Conservation (phyloP, 202 grass and related monocot genomes). For the Panicum hallii region DNA sequence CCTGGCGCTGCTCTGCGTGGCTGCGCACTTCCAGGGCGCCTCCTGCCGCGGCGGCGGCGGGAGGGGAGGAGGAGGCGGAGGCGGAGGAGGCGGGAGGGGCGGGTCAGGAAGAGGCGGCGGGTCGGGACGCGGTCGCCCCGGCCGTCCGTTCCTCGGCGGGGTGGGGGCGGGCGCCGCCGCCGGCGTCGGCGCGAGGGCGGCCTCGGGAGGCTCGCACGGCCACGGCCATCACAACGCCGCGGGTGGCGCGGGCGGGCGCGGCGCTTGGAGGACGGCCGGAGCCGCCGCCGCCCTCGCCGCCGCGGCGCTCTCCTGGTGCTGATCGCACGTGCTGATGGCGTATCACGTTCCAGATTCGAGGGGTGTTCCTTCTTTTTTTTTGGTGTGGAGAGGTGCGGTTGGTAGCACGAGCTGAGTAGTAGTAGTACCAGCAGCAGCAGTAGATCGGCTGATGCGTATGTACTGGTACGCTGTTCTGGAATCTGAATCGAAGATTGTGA, state of each 20-base stretch:
- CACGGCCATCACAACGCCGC: not conserved
- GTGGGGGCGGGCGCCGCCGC: constrained; percentile 1
- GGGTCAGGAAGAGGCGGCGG: not conserved
- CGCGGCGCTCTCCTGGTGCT: constrained; percentile 14
- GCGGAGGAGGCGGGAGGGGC: not conserved
- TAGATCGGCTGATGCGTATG: constrained; percentile 5
- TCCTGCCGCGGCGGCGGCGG: constrained; percentile 14
- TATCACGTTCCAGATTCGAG: not conserved
- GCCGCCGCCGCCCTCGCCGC: constrained; percentile 25
- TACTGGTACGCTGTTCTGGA: not conserved
- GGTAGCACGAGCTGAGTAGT: not conserved
- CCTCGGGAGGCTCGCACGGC: not conserved
- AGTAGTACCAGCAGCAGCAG: not conserved
- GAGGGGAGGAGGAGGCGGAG: not conserved
- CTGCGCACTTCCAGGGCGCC: constrained; percentile 10
- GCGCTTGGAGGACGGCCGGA: constrained; percentile 18
- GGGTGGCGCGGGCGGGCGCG: not conserved
- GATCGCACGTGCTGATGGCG: not conserved
- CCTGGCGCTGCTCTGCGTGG: constrained; percentile 35
- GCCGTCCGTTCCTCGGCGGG: constrained; percentile 14
- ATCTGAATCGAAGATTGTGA: not conserved
- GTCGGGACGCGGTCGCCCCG: constrained; percentile 8
- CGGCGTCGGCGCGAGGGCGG: constrained; percentile 23
- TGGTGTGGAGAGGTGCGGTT: not conserved
- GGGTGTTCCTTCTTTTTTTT: not conserved